These are phyloP conservation scores for Colletotrichum australisinense DNA, from an alignment of 2,329 filamentous ascomycete genomes.

Conservation along the genomic window DNA sequence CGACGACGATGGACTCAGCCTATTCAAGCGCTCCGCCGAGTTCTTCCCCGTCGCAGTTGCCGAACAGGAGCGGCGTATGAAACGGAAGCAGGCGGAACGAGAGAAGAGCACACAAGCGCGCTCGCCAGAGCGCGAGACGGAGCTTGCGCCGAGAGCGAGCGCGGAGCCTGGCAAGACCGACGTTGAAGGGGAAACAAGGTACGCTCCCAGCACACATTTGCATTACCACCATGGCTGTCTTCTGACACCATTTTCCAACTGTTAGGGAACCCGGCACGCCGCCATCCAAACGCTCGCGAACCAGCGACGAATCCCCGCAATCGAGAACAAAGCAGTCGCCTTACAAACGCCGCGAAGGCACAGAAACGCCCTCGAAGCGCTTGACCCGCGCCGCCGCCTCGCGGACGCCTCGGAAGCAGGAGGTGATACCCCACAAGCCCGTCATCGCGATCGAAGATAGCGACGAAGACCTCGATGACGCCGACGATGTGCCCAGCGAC, in stretches of 20 bases:
- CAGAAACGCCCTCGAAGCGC: slow-evolving; percentile 30
- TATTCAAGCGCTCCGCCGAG: slow-evolving; percentile 63
- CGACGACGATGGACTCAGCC: slow-evolving; percentile 53
- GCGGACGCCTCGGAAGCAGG: slow-evolving; percentile 33
- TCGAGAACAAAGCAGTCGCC: slow-evolving; percentile 26
- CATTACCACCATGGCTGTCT: background rate
- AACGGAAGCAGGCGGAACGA: slow-evolving; percentile 33
- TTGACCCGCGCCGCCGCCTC: slow-evolving; percentile 21
- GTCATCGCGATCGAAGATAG: slow-evolving; percentile 40
- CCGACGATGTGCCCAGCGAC: slow-evolving; percentile 26
- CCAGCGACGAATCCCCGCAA: slow-evolving; percentile 31
- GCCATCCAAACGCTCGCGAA: slow-evolving; percentile 51
- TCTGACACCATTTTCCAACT: slow-evolving; percentile 29
- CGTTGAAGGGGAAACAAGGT: slow-evolving; percentile 16
- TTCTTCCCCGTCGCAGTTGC: slow-evolving; percentile 59
- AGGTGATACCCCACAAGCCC: slow-evolving; percentile 17
- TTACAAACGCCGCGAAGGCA: background rate
- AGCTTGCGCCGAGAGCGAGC: slow-evolving; percentile 4
- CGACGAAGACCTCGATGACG: slow-evolving; percentile 30
- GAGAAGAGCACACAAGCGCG: slow-evolving; percentile 27
- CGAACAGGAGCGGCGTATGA: slow-evolving; percentile 47
- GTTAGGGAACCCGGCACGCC: slow-evolving; percentile 47
- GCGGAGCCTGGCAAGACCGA: slow-evolving; percentile 36
- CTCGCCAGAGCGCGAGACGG: background rate
- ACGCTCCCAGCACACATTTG: background rate